Evolutionary conservation across 2,329 filamentous ascomycete species (phyloP), one percentile per base, ranked within the genome.

Genomic region (Fusarium pseudoanthophilum): DNA sequence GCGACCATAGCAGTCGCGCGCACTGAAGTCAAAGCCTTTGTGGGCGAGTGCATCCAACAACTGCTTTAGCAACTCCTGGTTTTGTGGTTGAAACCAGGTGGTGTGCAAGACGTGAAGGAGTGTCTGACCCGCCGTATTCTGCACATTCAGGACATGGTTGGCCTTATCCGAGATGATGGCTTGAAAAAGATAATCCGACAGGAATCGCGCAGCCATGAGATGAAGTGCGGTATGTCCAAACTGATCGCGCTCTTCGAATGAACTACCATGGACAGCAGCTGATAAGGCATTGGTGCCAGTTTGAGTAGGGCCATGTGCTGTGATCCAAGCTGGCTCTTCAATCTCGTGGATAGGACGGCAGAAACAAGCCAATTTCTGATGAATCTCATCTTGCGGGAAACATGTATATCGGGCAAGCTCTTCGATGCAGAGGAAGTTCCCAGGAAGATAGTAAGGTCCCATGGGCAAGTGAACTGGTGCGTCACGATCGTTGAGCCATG

Each of bases 221-320:
- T 87, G 86, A 49, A 87, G 77, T 7, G 83, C 73, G 0, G 85
- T 87, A 73, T 89, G 88, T 2, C 84, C 84, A 67, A 87, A 87
- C 6, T 76, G 76, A 67, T 88, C 86, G 7, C 67, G 43, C 2
- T 64, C 30, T 21, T 68, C 49, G 9, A 78, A 51, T n/a, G 80
- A 73, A 0, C 58, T 15, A 3, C 55, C 43, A 1, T 49, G 39
- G 8, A 57, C 15, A 7, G 71, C 70, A 7, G 48, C 13, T 3
- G n/a, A 28, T 8, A 79, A 40, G 4, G 81, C 49, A 4, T 64
- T 71, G 3, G 64, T 34, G 0, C 74, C 78, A n/a, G 32, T 40
- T 1, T 30, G 20, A 0, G 79, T 78, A 8, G 79, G 49, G 10
- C 81, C 82, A 2, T 57, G 24, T 2, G 63, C 59, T n/a, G 69